Base-by-base conservation (phyloP, 164 flowering plant genomes). In the Liriodendron chinense region DNA sequence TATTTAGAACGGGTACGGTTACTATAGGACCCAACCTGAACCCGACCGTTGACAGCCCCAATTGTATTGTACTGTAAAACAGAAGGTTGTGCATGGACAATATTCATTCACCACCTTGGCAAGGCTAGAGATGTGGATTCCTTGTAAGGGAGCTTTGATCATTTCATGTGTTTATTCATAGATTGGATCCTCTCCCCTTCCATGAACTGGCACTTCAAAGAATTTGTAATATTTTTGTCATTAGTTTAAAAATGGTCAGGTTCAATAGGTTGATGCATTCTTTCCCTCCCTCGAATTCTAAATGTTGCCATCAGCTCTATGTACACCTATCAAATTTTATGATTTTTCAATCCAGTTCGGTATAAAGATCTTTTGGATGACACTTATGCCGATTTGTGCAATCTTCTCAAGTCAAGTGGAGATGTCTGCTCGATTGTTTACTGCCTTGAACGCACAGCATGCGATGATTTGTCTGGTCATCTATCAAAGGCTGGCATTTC, bases 321-420 rank as follows among this genome's bases (percentile, higher is more conserved):
- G 69, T 53, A 12, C 59, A 18, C 68, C 24, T 59, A 1, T n/a
- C 65, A 13, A 71, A 26, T 28, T 20, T 14, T 20, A 0, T 34
- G 26, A 16, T 23, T 65, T 16, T 16, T 64, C 64, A 16, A 63
- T 81, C 81, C 97, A 93, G 98, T 94, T 81, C 90, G 97, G 18
- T 94, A 89, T 81, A 93, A 94, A 82, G 98, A 94, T 84, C 88
- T 94, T 75, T 48, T 94, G 81, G 87, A 87, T 75, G 89, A 94
- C 85, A 84, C 83, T 57, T 89, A 88, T 76, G 82, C 81, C 71
- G 97, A 93, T 86, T 74, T 94, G 73, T 86, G 82, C 53, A 86
- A 83, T 81, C 80, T 80, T 62, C 89, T 94, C 14, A 87, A 85
- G 83, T 83, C 93, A 48, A 81, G 72, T 81, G 94, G 95, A 71